Evolutionary conservation across 345 rosid genomes (phyloP), one percentile per base, ranked within the genome.

Genomic region (Rhodamnia argentea): DNA sequence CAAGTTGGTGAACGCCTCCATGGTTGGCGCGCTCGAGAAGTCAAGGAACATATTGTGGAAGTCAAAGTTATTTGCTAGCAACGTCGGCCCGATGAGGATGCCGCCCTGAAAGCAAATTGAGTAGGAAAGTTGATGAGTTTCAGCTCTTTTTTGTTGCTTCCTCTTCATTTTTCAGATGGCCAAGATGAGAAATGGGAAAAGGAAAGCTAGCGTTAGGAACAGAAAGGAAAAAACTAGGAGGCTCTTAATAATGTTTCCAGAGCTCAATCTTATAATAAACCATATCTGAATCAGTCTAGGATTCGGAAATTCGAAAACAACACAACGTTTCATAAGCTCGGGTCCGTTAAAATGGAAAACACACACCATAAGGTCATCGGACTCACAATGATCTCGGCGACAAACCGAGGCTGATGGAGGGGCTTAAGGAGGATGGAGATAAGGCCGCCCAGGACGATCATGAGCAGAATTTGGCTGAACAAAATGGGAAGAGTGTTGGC

Each of bases 1-100:
- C 83, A 93, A 84, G 85, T 90, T 91, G 16, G 92, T 91, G 53
- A 91, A 87, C 20, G 94, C 92, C 92, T 95, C 95, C 50, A 92
- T 44, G 53, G 89, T 74, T 87, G 86, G 32, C 40, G 82, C 60
- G 76, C 89, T 88, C 76, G 83, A 84, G 32, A 87, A 87, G 24
- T 95, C 94, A 54, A 92, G 84, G 12, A 92, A 0, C 2, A 5
- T 0, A 0, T 54, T 1, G 12, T 81, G 32, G 32, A 89, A 64
- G 3, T 13, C 52, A 11, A 9, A 0, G 3, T 0, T 2, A 0
- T 18, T 15, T 1, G 89, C 87, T 0, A 93, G 59, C 10, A 83
- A 15, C 3, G 84, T 87, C 74, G 93, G 94, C 59, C 96, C 93
- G 57, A 90, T 52, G 59, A 93, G 4, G 52, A 93, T 18, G 10